Evolutionary conservation across 2,329 filamentous ascomycete species (phyloP), one percentile per base, ranked within the genome.

Genomic region (Geosmithia putterillii): DNA sequence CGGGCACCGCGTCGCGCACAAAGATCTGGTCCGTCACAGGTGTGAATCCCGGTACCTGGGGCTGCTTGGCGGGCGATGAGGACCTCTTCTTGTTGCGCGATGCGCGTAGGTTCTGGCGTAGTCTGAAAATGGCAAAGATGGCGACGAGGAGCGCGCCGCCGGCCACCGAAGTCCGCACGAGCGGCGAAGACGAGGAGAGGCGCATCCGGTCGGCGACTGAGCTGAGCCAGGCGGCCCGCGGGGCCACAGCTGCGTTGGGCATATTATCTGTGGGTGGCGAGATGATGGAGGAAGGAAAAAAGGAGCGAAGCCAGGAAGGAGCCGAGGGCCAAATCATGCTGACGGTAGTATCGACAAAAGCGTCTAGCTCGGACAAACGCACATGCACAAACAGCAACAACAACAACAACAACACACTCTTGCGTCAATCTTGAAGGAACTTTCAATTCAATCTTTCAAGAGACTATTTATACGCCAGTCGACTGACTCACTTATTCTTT

Each of bases 1-100:
- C 50, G 41, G 14, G 61, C 54, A 9, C 28, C 37, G 62, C 55
- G 10, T 62, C 55, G 38, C 65, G 65, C 43, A 72, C 53, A 47
- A 65, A 70, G 46, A 74, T 61, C 41, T 72, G 69, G 42, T 68
- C 60, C 38, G 61, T 65, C 47, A 73, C 56, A 50, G 63, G 56
- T 2, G 57, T 65, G 56, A 73, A 74, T 48, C 70, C 69, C 18
- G 64, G 59, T 35, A 67, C 59, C 10, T 51, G 42, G 15, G 55
- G 47, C 8, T 41, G 19, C 40, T 55, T 56, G n/a, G 44, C 40
- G 35, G 44, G 14, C 34, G 46, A 28, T 8, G 19, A 15, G 10
- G 37, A 9, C 17, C 19, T 15, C n/a, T 17, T n/a, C 17, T n/a
- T 35, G 10, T 41, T 23, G 15, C n/a, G 14, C 15, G 12, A 35